A percentile compares a stretch with the other conserved stretches of the same genome.
Conservation (phyloP, 768 basidiomycete species). For the Auriscalpium microsporum region DNA sequence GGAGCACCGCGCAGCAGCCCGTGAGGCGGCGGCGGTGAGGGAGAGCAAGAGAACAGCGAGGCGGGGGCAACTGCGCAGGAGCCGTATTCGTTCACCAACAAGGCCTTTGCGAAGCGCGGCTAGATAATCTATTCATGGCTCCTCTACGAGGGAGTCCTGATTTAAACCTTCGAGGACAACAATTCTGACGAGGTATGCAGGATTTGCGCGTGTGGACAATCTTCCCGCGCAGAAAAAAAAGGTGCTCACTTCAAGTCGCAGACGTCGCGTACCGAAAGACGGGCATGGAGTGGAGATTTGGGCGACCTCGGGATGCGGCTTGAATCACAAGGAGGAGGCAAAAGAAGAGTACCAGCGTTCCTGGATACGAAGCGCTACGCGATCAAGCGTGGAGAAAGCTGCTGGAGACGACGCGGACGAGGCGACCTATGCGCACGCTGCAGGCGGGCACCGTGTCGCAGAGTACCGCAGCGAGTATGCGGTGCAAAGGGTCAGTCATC, state of each 20-base stretch:
- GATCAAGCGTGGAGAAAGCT: constrained; percentile 86
- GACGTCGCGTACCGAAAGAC: constrained; percentile 96
- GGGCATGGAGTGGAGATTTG: constrained; percentile 94
- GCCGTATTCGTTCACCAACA: constrained; percentile 89
- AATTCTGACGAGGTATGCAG: constrained; percentile 28
- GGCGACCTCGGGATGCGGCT: constrained; percentile 90
- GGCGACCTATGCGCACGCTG: constrained; percentile 83
- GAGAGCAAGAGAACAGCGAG: constrained; percentile 20
- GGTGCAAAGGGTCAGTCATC: constrained; percentile 68
- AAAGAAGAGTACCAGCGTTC: constrained; percentile 97
- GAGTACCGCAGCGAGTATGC: constrained; percentile 88
- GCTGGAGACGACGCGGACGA: constrained; percentile 94
- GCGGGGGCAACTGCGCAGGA: constrained; percentile 32
- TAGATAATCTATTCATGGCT: constrained; percentile 99
- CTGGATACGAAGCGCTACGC: constrained; percentile 82
- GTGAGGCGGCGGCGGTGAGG: constrained; percentile 32
- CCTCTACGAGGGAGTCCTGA: constrained; percentile 69
- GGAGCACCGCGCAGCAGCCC: constrained; percentile 30
- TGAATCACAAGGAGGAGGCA: constrained; percentile 97
- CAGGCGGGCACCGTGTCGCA: constrained; percentile 86
- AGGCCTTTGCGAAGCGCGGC: constrained; percentile 95
- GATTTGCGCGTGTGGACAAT: constrained; percentile 98
- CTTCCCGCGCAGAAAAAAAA: constrained; percentile 94
- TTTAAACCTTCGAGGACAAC: background rate
- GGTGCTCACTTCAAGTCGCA: constrained; percentile 99